Percentiles rank a stretch among this genome's conserved stretches.
Evolutionary conservation across 108 stramenopile genomes (phyloP).

Genomic region (Skeletonema grethae): DNA sequence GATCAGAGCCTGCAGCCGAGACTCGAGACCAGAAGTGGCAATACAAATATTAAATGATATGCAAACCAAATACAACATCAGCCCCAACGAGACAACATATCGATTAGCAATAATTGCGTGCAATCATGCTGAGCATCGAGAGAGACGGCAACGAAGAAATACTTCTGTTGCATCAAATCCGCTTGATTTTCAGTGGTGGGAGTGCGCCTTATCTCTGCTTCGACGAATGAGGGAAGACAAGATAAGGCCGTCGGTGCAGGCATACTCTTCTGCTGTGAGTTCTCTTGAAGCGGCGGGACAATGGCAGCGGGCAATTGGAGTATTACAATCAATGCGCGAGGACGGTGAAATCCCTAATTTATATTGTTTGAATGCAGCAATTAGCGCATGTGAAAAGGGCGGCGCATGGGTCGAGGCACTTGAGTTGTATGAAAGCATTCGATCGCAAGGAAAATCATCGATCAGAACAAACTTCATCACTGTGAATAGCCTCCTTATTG

Average conservation of each 20-base stretch:
- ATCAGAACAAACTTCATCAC: slow-evolving; percentile 69
- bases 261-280: slow-evolving; percentile 67
- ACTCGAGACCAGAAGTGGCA: slow-evolving; percentile 64
- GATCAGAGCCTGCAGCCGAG: slow-evolving; percentile 67
- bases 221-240: slow-evolving; percentile 74
- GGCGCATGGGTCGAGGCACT: slow-evolving; percentile 82
- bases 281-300: slow-evolving; percentile 77
- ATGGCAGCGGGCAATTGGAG: slow-evolving; percentile 80
- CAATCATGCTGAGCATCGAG: slow-evolving; percentile 72
- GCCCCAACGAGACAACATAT: slow-evolving; percentile 57
- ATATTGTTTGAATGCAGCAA: slow-evolving; percentile 78
- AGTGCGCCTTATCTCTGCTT: slow-evolving; percentile 65
- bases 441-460: slow-evolving; percentile 39
- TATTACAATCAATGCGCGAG: slow-evolving; percentile 57
- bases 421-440: slow-evolving; percentile 61
- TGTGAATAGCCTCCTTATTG: slow-evolving; percentile 63
- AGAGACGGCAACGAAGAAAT: slow-evolving; percentile 9
- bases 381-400: slow-evolving; percentile 77
- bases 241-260: slow-evolving; percentile 60
- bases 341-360: slow-evolving; percentile 50
- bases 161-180: slow-evolving; percentile 3
- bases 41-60: slow-evolving; percentile 65
- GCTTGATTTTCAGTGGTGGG: slow-evolving; percentile 66
- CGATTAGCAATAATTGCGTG: slow-evolving; percentile 75
- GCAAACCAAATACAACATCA: slow-evolving; percentile 36